A percentile compares a stretch with the other conserved stretches of the same genome.
Conservation (phyloP, 805 yeast genomes). For the Candida corydali region DNA sequence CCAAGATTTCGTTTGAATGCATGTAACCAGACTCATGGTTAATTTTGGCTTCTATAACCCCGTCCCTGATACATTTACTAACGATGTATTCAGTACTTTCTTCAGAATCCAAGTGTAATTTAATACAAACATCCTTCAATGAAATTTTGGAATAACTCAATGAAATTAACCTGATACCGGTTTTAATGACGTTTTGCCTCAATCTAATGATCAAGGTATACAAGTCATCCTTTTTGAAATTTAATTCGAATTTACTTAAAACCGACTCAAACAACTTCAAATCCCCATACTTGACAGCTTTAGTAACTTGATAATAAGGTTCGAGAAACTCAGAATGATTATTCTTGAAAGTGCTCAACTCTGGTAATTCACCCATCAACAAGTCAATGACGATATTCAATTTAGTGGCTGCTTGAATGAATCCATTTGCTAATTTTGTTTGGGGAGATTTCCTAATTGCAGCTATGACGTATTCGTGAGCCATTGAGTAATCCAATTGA, state of each 20-base stretch:
- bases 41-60: constrained; percentile 91
- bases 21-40: constrained; percentile 88
- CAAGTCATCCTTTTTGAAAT: constrained; percentile 71
- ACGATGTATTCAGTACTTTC: constrained; percentile 96
- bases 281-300: constrained; percentile 92
- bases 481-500: constrained; percentile 87
- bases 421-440: constrained; percentile 78
- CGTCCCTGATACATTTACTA: constrained; percentile 94
- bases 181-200: constrained; percentile 95
- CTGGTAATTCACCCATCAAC: constrained; percentile 96
- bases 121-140: constrained; percentile 87
- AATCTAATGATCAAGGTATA: constrained; percentile 81
- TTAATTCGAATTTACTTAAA: constrained; percentile 55
- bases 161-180: constrained; percentile 92
- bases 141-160: constrained; percentile 88
- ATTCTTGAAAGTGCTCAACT: constrained; percentile 73
- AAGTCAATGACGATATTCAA: constrained; percentile 83
- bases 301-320: constrained; percentile 83
- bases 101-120: constrained; percentile 88
- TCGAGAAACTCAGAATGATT: constrained; percentile 52
- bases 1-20: constrained; percentile 83
- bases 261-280: constrained; percentile 73
- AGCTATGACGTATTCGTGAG: constrained; percentile 86
- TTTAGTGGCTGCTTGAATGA: constrained; percentile 85
- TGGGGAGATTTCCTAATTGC: constrained; percentile 97